phyloP scores from a whole-genome alignment of 164 flowering plant genomes.

The Magnolia sinica region DNA sequence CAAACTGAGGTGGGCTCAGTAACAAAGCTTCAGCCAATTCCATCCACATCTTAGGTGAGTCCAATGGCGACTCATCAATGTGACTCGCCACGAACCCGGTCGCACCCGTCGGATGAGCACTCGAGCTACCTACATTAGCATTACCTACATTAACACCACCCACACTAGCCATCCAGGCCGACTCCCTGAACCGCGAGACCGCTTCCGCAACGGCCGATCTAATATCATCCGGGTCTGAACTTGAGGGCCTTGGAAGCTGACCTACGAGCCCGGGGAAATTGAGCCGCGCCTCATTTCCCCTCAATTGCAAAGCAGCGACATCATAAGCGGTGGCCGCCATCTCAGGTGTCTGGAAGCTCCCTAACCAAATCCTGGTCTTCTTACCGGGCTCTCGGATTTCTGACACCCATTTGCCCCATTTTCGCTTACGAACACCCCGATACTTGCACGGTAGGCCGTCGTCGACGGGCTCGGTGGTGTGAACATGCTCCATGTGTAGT shows the following conservation, averaged over 20 bases:
- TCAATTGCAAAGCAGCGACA: conserved; percentile 41
- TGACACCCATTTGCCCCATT: conserved; percentile 69
- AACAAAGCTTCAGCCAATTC: conserved; percentile 27
- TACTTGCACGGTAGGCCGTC: conserved; percentile 7
- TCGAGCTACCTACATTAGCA: conserved; percentile 2
- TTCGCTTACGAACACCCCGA: conserved; percentile 45
- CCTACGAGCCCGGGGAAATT: conserved; percentile 45
- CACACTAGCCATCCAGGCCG: not conserved
- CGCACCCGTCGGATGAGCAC: conserved; percentile 18
- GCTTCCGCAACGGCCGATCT: conserved; percentile 40
- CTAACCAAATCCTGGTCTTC: conserved; percentile 53
- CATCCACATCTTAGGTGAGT: conserved; percentile 64
- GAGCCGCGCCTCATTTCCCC: conserved; percentile 34
- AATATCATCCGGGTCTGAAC: conserved; percentile 33
- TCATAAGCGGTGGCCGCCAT: conserved; percentile 63
- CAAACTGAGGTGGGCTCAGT: conserved; percentile 4
- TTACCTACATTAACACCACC: conserved; percentile 3
- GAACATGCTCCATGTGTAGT: not conserved
- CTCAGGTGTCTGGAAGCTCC: conserved; percentile 47
- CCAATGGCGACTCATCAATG: conserved; percentile 56
- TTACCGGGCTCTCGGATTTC: conserved; percentile 57
- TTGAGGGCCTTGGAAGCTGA: conserved; percentile 34
- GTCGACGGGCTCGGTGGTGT: not conserved
- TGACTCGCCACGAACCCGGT: conserved; percentile 40
- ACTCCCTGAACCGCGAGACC: conserved; percentile 10